Evolutionary conservation across 1,284 basidiomycete species (phyloP), one percentile per base, ranked within the genome.

Genomic region (Ceratobasidium sp.): DNA sequence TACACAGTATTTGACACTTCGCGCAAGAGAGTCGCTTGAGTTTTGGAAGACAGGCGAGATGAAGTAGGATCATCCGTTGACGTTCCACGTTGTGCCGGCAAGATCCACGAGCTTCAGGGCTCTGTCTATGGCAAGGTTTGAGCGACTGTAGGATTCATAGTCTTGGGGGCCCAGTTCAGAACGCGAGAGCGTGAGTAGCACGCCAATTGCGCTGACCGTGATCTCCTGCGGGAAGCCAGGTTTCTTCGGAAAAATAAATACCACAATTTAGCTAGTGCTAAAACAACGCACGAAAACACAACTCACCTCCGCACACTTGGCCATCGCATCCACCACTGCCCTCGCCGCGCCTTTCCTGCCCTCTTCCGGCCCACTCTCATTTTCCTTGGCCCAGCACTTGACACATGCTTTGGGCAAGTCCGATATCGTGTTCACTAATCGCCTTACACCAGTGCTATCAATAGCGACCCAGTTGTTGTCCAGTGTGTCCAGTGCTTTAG

Each of bases 221-320:
- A 73, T 25, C 32, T 73, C 70, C n/a, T 43, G 29, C 9, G 70
- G 70, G n/a, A 62, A 73, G 5, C 57, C 70, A 17, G 70, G 56
- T 44, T 37, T 57, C 70, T 73, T 61, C 25, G 56, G n/a, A 54
- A 25, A 25, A 43, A 17, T 9, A 7, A 34, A 34, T 59, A 59
- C 11, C 34, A 32, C 15, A 29, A 9, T 13, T 32, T 59, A 59
- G 34, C 9, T 5, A 17, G 34, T 32, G 25, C 57, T 9, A 34
- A 34, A 8, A 9, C 25, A 29, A 29, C 25, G 25, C 40, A 11
- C 43, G 15, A 25, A 15, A 37, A 40, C 25, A 25, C 25, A 25
- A 80, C 83, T 81, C 67, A 84, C 83, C 77, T 84, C 71, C 17
- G 84, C 84, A 80, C 84, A 85, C 76, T 84, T 84, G 40, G 81